phyloP scores from a whole-genome alignment of 495 filamentous ascomycete species.

The Penicillium chermesinum region DNA sequence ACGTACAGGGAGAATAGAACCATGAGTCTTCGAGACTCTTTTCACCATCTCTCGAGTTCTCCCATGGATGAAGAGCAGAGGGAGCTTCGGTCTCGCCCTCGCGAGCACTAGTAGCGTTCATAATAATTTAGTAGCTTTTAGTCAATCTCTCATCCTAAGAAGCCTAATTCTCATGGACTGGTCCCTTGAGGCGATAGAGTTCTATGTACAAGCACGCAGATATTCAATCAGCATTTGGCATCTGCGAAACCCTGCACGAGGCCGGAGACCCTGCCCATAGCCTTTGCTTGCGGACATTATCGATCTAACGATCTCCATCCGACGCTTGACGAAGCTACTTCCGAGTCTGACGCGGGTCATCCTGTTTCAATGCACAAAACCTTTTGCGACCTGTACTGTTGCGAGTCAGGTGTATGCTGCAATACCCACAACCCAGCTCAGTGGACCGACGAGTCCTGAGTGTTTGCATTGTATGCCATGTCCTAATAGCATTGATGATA shows the following conservation, averaged over 20 bases:
- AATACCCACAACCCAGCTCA: background rate
- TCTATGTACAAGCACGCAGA: background rate
- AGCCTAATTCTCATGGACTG: background rate
- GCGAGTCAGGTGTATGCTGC: too few species aligned
- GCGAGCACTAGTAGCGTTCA: too few species aligned
- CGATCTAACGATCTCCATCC: background rate
- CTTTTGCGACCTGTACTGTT: background rate
- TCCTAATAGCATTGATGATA: too few species aligned
- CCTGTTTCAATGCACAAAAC: background rate
- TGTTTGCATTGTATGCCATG: background rate
- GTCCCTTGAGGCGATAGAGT: background rate
- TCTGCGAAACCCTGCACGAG: background rate
- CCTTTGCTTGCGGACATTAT: background rate
- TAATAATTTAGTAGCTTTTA: too few species aligned
- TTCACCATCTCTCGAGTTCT: too few species aligned
- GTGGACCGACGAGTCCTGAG: background rate
- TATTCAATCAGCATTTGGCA: background rate
- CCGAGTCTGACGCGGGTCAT: background rate
- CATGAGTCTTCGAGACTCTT: background rate
- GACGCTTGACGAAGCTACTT: too few species aligned
- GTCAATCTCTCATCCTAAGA: too few species aligned
- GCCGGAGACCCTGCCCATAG: background rate
- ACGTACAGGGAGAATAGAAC: conserved; percentile 11
- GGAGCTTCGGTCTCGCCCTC: too few species aligned
- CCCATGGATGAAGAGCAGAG: too few species aligned